Percentiles rank a stretch among this genome's conserved stretches.
Evolutionary conservation across 2,329 filamentous ascomycete species (phyloP).

Genomic region (Tolypocladium endophyticum): DNA sequence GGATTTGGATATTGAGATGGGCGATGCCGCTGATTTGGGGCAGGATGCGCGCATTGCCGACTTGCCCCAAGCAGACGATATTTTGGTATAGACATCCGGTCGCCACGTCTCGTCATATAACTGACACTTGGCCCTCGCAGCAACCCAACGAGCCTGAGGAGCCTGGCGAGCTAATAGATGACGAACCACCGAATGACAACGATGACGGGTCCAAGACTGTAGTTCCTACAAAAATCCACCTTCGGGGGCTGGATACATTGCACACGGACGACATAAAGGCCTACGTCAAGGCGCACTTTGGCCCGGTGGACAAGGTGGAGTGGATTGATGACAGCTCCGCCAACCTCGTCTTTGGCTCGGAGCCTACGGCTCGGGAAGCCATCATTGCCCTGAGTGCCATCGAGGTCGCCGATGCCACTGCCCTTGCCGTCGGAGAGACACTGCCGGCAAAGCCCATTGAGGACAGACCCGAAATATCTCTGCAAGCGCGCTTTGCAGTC

Average conservation of each 20-base stretch:
- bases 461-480: constrained; percentile 54
- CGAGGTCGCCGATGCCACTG: constrained; percentile 40
- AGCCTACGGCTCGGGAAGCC: constrained; percentile 41
- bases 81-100: constrained; percentile 17
- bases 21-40: constrained; percentile 38
- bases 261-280: constrained; percentile 69
- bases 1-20: constrained; percentile 66
- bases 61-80: constrained; percentile 22
- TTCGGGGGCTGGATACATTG: constrained; percentile 73
- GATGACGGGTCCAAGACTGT: constrained; percentile 15
- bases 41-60: constrained; percentile 16
- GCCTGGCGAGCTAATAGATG: constrained; percentile 26
- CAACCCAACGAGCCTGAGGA: constrained; percentile 26
- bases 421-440: constrained; percentile 50
- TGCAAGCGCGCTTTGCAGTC: constrained; percentile 67
- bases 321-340: constrained; percentile 94
- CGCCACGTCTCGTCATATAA: neutral
- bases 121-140: constrained; percentile 12
- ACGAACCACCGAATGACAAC: constrained; percentile 12
- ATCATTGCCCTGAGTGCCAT: constrained; percentile 41
- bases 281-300: constrained; percentile 61
- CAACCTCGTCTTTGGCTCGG: constrained; percentile 66
- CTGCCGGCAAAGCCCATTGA: constrained; percentile 60
- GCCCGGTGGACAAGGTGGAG: constrained; percentile 55
- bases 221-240: constrained; percentile 57